Base-by-base conservation (phyloP, 148 eudicot genomes). In the Rhododendron simsii region DNA sequence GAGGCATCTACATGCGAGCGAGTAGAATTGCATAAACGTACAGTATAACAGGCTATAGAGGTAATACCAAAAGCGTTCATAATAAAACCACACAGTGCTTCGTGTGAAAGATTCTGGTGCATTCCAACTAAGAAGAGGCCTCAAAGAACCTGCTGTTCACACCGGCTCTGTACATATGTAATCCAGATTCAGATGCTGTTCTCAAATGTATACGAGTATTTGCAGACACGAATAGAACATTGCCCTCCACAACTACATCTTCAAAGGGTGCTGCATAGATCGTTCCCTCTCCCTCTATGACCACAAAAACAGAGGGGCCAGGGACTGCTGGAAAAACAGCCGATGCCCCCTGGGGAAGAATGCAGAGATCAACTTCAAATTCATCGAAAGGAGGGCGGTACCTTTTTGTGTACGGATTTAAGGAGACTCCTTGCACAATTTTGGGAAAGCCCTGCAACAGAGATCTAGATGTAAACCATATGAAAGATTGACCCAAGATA, bases 361-460 rank as follows among this genome's bases (percentile, higher is more conserved):
- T 76, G 57, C 98, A 95, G 16, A 85, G 92, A 69, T 95, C 99
- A 5, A 97, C 96, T 91, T 97, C 99, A 86, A 95, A 97, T 91
- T 97, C 99, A 80, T 97, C 96, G 80, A 95, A 95, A 39, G 93
- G 94, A 57, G 98, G 98, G 14, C 88, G 87, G 87, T 95, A 97
- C 87, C 93, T 94, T 83, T 85, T 92, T n/a, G 91, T 92, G 76
- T 90, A 89, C 21, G 91, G 89, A 71, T 95, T 92, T 39, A 93
- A 76, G n/a, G 88, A 76, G 74, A 87, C 87, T 3, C 99, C 99
- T 81, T 90, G 85, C 28, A 94, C 87, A 53, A 92, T 92, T 63
- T 92, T 89, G 8, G 96, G 98, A 65, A 84, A 89, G 33, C 97
- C 98, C 99, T 96, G 98, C 79, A 84, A 84, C 10, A 81, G 33